Base-by-base conservation (phyloP, 1,284 basidiomycete species). In the Melampsora americana region DNA sequence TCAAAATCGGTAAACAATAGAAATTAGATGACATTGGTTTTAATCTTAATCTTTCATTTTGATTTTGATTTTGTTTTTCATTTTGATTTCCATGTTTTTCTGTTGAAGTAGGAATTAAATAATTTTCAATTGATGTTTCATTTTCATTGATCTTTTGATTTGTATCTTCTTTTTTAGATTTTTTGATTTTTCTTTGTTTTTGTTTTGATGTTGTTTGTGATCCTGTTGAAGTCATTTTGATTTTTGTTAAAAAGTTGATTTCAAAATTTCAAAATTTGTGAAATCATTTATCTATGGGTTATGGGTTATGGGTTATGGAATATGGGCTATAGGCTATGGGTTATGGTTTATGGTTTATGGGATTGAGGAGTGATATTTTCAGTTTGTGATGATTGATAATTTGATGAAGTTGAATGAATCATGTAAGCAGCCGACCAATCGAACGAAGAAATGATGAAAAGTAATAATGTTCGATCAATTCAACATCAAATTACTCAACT, bases 41-140 rank as follows among this genome's bases (percentile, higher is more conserved):
- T 56, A 56, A 56, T 56, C n/a, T n/a, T n/a, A n/a, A n/a, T n/a
- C n/a, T 50, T 50, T 50, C 12, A 50, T 50, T 50, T 50, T 50
- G 46, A 50, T 50, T 50, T 50, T 50, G 46, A 50, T 50, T 11
- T 12, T 50, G 46, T 12, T 50, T 50, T 50, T 50, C 12, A 50
- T 50, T 50, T 50, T n/a, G n/a, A n/a, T n/a, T n/a, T n/a, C n/a
- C n/a, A n/a, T n/a, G n/a, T n/a, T n/a, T n/a, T n/a, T n/a, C n/a
- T 20, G 50, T 56, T 56, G 50, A 56, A 56, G 50, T 56, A 5
- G 50, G 26, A 56, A 56, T 56, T 56, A 56, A 56, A 56, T 4
- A 56, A 20, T 12, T 56, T 56, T 56, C 50, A 20, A 14, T 5
- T 20, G 12, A 4, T 56, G 3, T 14, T 20, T 20, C 18, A 56